Percentiles rank a stretch among this genome's conserved stretches.
Conservation (phyloP, 106 monocot species). For the Hemerocallis citrina region DNA sequence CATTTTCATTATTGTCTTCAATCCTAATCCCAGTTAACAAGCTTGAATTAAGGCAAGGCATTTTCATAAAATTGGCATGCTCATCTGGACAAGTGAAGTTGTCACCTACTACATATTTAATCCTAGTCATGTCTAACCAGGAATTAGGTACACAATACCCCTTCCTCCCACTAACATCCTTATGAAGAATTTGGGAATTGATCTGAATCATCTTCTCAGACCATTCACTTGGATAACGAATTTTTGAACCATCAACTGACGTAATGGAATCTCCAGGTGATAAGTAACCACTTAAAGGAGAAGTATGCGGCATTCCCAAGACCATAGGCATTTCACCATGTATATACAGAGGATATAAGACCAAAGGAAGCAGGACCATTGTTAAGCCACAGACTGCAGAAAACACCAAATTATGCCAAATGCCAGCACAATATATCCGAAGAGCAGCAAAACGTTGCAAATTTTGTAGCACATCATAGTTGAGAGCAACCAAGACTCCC, state of each 20-base stretch:
- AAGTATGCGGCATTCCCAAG: conserved; percentile 35
- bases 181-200: conserved; percentile 17
- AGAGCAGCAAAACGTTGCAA: conserved; percentile 43
- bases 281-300: conserved; percentile 54
- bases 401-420: conserved; percentile 91
- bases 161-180: conserved; percentile 14
- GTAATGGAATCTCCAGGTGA: conserved; percentile 52
- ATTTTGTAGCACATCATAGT: conserved; percentile 53
- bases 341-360: conserved; percentile 60
- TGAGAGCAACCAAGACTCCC: conserved; percentile 89
- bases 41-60: conserved; percentile 35
- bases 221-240: conserved; percentile 52
- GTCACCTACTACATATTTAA: conserved; percentile 11
- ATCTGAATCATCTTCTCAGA: conserved; percentile 29
- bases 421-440: conserved; percentile 91
- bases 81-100: conserved; percentile 56
- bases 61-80: conserved; percentile 34
- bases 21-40: conserved; percentile 9
- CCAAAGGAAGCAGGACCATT: conserved; percentile 46
- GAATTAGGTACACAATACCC: conserved; percentile 73
- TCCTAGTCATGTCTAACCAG: conserved; percentile 33
- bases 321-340: conserved; percentile 56
- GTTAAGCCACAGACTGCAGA: conserved; percentile 55
- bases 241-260: conserved; percentile 55
- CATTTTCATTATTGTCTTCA: conserved; percentile 1